Evolutionary conservation across 1,139 yeast species (phyloP), one percentile per base, ranked within the genome.

Genomic region (Nakaseomyces bracarensis): DNA sequence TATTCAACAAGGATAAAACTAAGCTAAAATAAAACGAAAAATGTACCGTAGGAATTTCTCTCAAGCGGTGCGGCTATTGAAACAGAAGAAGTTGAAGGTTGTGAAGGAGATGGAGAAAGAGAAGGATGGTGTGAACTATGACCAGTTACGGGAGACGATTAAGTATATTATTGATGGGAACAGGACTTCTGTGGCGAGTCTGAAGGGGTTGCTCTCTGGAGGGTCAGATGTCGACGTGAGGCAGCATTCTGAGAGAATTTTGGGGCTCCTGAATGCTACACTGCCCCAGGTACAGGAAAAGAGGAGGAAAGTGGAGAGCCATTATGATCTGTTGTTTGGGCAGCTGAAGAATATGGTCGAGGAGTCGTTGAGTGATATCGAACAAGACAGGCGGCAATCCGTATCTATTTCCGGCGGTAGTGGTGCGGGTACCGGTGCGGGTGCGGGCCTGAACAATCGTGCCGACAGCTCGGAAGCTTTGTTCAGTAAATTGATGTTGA

Each of bases 261-360:
- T 57, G 15, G 51, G 53, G 25, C 42, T 57, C 9, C 41, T 60
- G 31, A 60, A 60, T 43, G 45, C 55, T 3, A 51, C 54, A 13
- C 44, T 60, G 33, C 61, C 61, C 1, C 52, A 52, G 25, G 52
- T 51, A 8, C 49, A 50, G n/a, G 33, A 40, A 7, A 47, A 49
- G 26, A 50, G 49, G 40, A 43, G 42, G 37, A 49, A 47, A 25
- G 52, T 56, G 8, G 53, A 57, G 20, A 48, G 48, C 1, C 63
- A 60, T 41, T 59, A 59, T 38, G 55, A 57, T 31, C 36, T 56
- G 6, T 47, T 56, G 30, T 52, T 56, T 46, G 44, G 50, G 7
- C 54, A 55, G 26, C 40, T 59, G 43, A 51, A 52, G 38, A 47
- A 43, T 14, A 47, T 58, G 16, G 53, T 57, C 6, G 50, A 52